Evolutionary conservation across 768 basidiomycete species (phyloP), one percentile per base, ranked within the genome.

Genomic region (Rhizopogon rudus): DNA sequence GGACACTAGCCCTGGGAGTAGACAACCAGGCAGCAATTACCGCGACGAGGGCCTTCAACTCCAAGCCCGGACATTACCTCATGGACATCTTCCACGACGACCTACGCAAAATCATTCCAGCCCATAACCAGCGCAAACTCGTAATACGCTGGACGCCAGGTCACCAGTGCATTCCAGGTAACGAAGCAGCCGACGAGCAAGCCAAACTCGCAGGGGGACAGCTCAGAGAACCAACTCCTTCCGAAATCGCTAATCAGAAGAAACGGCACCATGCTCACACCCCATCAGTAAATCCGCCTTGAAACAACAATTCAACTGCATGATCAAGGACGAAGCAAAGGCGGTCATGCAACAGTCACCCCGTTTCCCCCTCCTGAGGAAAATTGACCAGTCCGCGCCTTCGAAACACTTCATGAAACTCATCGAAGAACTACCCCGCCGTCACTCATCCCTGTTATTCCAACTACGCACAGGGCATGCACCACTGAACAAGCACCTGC

Each of bases 21-120:
- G 50, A 51, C n/a, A 62, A 60, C 39, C 59, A 63, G 39, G 60
- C 57, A 5, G 59, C 51, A 1, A 58, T 64, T 0, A 33, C 17
- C 1, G 57, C 60, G n/a, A 43, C 48, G 10, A 37, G 33, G 3
- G 20, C 48, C 9, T 35, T 40, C 3, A 7, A 13, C 20, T 33
- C 44, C 4, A 45, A 40, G 8, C 54, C 58, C 0, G 40, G 57
- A 8, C 57, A 58, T 3, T 52, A 58, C 28, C 44, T 61, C 16
- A 29, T 58, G 51, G 29, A 43, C 3, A 6, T 22, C 5, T 14
- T 57, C 12, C 20, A 51, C 1, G 14, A 14, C 3, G 29, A 22
- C 2, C 48, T 40, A 6, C 49, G 40, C 17, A 58, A 63, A 44
- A 16, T 33, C 20, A 12, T 59, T 45, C 16, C 52, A 44, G 2